These are phyloP conservation scores for Perilla frutescens DNA, from an alignment of 257 asterid species.

Conservation along the genomic window DNA sequence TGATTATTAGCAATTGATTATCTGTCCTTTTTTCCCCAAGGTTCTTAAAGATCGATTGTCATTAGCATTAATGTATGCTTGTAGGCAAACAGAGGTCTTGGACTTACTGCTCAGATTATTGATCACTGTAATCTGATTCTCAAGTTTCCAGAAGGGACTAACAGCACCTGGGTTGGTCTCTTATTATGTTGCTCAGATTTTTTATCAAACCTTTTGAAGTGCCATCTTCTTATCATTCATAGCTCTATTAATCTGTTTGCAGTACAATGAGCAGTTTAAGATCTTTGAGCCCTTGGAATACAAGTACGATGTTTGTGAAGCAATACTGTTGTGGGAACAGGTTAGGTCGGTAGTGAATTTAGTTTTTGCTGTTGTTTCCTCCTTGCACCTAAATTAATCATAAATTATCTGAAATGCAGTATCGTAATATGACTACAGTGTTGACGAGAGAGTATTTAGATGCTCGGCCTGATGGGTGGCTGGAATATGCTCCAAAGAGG, in stretches of 20 bases:
- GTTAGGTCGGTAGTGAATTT: constrained; percentile 42
- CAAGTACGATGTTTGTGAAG: constrained; percentile 89
- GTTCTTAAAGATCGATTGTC: constrained; percentile 13
- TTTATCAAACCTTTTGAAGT: constrained; percentile 16
- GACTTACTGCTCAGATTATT: constrained; percentile 83
- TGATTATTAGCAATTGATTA: constrained; percentile 1
- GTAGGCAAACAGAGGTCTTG: constrained; percentile 94
- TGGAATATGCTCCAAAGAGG: constrained; percentile 91
- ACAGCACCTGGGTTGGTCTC: constrained; percentile 92
- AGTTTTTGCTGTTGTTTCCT: constrained; percentile 19
- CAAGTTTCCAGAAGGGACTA: constrained; percentile 93
- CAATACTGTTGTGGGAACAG: constrained; percentile 97
- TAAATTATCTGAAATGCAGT: constrained; percentile 73
- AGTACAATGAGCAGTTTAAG: constrained; percentile 92
- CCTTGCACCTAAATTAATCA: constrained; percentile 39
- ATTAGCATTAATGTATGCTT: constrained; percentile 39
- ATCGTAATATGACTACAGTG: constrained; percentile 99
- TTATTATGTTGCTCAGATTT: constrained; percentile 27
- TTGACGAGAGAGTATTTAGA: constrained; percentile 96
- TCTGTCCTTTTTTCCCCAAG: neutral
- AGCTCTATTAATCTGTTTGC: constrained; percentile 42
- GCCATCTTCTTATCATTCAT: constrained; percentile 20
- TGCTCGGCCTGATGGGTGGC: constrained; percentile 97
- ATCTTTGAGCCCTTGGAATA: constrained; percentile 93
- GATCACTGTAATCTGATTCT: constrained; percentile 92